Evolutionary conservation across 2,329 filamentous ascomycete genomes (phyloP).

Genomic region (Calonectria pseudoturangicola): DNA sequence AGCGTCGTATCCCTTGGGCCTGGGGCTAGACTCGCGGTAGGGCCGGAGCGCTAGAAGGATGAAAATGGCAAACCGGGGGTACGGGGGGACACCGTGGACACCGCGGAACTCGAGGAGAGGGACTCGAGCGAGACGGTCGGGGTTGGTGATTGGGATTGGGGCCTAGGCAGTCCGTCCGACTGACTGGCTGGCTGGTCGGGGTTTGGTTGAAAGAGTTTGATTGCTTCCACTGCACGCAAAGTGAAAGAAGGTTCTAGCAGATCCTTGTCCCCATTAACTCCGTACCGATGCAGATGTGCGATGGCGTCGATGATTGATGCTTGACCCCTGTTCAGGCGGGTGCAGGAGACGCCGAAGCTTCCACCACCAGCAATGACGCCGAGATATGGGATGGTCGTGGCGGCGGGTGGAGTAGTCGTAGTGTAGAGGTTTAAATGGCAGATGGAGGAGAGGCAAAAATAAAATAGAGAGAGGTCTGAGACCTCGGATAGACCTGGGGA

Average conservation of each 20-base stretch:
- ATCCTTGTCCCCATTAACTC: conserved; percentile 30
- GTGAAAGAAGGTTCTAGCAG: conserved; percentile 35
- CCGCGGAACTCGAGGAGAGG: conserved; percentile 9
- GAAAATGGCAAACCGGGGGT: conserved; percentile 6
- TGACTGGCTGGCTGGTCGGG: too few relatives aligned
- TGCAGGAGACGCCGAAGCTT: conserved; percentile 17
- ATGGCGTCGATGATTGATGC: conserved; percentile 27
- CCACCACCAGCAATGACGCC: not conserved
- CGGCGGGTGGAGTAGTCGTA: not conserved
- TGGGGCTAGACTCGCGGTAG: conserved; percentile 16
- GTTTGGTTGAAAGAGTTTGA: conserved; percentile 27
- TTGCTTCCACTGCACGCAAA: conserved; percentile 14
- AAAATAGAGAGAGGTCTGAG: not conserved
- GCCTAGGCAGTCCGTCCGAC: not conserved
- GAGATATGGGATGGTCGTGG: not conserved
- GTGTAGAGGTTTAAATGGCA: too few relatives aligned
- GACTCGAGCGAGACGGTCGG: too few relatives aligned
- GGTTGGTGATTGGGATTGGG: conserved; percentile 18
- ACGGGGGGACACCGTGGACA: conserved; percentile 16
- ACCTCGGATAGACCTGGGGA: not conserved
- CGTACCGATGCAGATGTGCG: conserved; percentile 22
- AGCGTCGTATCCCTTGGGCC: not conserved
- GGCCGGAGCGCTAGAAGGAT: conserved; percentile 3
- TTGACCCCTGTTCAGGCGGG: not conserved
- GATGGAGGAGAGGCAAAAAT: not conserved